Conservation (phyloP, 371 early-diverging fungal species). For the Dentiscutata heterogama region DNA sequence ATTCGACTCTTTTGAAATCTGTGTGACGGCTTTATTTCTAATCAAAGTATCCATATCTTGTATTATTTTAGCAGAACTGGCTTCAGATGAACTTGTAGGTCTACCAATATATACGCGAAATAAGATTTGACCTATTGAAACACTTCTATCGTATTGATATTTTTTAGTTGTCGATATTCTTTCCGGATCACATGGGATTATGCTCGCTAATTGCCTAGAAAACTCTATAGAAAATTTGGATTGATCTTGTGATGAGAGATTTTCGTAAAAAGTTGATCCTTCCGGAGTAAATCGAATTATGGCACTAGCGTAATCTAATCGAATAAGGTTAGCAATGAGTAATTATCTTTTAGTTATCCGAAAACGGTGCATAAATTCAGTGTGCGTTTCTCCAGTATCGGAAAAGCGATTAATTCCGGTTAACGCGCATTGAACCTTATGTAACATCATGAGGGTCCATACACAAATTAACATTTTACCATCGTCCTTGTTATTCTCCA, state of each 20-base stretch:
- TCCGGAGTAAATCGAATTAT: slow-evolving; percentile 29
- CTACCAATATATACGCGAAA: neutral
- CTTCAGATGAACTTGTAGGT: neutral
- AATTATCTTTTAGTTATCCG: too few species aligned
- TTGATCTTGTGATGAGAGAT: neutral
- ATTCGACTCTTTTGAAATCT: neutral
- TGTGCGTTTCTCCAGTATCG: too few species aligned
- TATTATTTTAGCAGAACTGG: neutral
- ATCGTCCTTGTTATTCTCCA: too few species aligned
- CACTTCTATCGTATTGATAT: slow-evolving; percentile 6
- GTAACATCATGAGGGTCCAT: too few species aligned
- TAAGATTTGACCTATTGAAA: neutral
- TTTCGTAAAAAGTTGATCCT: slow-evolving; percentile 21
- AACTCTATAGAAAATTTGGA: neutral
- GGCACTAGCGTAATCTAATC: neutral
- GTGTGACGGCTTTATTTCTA: neutral
- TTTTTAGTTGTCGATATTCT: neutral
- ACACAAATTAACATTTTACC: too few species aligned
- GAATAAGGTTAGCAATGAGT: too few species aligned
- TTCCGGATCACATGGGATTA: neutral
- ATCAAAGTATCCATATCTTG: slow-evolving; percentile 34
- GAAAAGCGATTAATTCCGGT: too few species aligned
- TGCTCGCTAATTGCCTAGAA: neutral
- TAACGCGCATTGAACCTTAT: too few species aligned
- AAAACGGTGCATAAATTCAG: too few species aligned